Evolutionary conservation across 78 protist genomes (phyloP).

Genomic region (Polysphondylium violaceum): DNA sequence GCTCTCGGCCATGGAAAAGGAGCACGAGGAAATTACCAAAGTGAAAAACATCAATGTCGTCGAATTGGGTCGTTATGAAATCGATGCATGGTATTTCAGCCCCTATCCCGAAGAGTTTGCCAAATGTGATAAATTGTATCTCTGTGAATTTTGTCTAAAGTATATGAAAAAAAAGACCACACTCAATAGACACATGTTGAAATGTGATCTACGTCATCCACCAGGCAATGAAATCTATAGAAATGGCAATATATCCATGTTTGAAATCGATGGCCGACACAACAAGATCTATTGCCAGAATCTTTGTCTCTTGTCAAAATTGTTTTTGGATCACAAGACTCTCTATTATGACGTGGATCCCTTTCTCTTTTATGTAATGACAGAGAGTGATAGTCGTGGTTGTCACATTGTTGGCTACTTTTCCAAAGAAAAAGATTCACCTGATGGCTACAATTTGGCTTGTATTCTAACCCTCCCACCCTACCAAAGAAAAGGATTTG

Average conservation of each 20-base stretch:
- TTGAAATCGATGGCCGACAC: conserved; percentile 95
- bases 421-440: conserved; percentile 93
- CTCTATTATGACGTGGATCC: conserved; percentile 96
- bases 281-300: conserved; percentile 95
- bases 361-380: conserved; percentile 96
- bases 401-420: conserved; percentile 97
- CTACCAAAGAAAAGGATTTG: conserved; percentile 96
- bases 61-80: conserved; percentile 89
- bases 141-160: conserved; percentile 96
- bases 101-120: conserved; percentile 96
- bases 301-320: conserved; percentile 95
- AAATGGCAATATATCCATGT: conserved; percentile 82
- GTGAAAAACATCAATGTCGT: conserved; percentile 93
- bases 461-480: conserved; percentile 98
- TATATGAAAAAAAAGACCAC: conserved; percentile 88
- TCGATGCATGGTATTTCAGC: conserved; percentile 97
- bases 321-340: conserved; percentile 97
- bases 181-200: conserved; percentile 84
- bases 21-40: conserved; percentile 93
- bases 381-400: conserved; percentile 90
- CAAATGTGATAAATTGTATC: conserved; percentile 78
- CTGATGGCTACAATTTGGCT: conserved; percentile 93
- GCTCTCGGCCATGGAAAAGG: conserved; percentile 84
- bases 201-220: conserved; percentile 91
- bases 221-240: conserved; percentile 98